Evolutionary conservation across 2,329 filamentous ascomycete genomes (phyloP).

Genomic region (Fusarium penzigii): DNA sequence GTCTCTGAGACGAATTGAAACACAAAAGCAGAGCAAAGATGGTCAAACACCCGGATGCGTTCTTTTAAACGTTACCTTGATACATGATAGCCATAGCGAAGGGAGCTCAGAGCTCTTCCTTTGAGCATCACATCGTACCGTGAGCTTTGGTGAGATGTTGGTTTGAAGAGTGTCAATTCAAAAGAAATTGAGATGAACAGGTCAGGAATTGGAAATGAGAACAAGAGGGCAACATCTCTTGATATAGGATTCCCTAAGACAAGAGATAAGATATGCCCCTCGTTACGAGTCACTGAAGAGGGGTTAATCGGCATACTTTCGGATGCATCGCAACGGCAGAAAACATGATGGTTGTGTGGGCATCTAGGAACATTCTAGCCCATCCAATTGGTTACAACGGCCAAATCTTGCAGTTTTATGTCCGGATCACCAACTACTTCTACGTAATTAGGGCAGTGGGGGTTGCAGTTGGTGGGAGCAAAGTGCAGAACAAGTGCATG

Average conservation of each 20-base stretch:
- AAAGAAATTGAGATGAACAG: constrained; percentile 6
- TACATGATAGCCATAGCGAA: constrained; percentile 31
- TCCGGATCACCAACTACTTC: not conserved
- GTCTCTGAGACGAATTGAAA: not conserved
- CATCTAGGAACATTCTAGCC: not conserved
- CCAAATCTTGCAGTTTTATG: not conserved
- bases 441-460: not conserved
- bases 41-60: constrained; percentile 49
- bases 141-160: constrained; percentile 8
- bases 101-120: constrained; percentile 24
- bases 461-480: not conserved
- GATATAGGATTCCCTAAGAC: constrained; percentile 14
- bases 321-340: constrained; percentile 1
- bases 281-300: constrained; percentile 18
- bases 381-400: constrained; percentile 19
- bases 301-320: constrained; percentile 16
- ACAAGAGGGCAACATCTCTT: constrained; percentile 1
- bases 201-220: not conserved
- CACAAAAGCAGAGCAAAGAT: constrained; percentile 14
- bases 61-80: constrained; percentile 50
- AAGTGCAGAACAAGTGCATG: not conserved
- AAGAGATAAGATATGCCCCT: not conserved
- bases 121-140: constrained; percentile 30
- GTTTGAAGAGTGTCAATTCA: not conserved
- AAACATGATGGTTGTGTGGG: constrained; percentile 23